phyloP scores from a whole-genome alignment of 192 early-diverging fungal genomes.

The Coemansia sp. region DNA sequence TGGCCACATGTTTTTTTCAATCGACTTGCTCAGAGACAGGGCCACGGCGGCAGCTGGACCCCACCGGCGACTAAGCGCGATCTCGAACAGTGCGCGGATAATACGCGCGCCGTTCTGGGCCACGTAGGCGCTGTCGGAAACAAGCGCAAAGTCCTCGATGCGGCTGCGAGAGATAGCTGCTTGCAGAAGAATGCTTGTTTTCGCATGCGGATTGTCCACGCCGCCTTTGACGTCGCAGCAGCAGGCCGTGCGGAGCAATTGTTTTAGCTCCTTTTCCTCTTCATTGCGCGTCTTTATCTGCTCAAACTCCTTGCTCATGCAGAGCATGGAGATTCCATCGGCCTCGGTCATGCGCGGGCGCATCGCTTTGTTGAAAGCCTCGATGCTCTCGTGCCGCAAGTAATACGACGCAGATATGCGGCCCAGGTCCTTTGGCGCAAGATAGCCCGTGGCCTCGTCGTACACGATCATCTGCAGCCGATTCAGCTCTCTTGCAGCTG shows the following conservation, averaged over 20 bases:
- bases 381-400: slow-evolving; percentile 82
- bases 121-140: slow-evolving; percentile 92
- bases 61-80: slow-evolving; percentile 88
- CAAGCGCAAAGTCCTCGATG: slow-evolving; percentile 90
- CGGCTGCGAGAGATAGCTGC: slow-evolving; percentile 71
- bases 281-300: slow-evolving; percentile 88
- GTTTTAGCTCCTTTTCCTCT: slow-evolving; percentile 78
- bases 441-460: slow-evolving; percentile 74
- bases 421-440: slow-evolving; percentile 88
- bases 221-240: slow-evolving; percentile 88
- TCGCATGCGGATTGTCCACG: slow-evolving; percentile 77
- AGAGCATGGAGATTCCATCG: slow-evolving; percentile 86
- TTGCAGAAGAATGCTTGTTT: slow-evolving; percentile 94
- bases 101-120: slow-evolving; percentile 93
- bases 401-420: slow-evolving; percentile 93
- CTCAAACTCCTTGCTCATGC: slow-evolving; percentile 89
- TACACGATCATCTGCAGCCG: slow-evolving; percentile 93
- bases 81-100: slow-evolving; percentile 92
- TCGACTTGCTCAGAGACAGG: slow-evolving; percentile 78
- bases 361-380: slow-evolving; percentile 82
- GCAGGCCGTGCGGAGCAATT: slow-evolving; percentile 65
- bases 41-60: slow-evolving; percentile 75
- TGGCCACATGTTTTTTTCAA: slow-evolving; percentile 90
- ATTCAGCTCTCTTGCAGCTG: slow-evolving; percentile 70
- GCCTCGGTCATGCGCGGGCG: slow-evolving; percentile 89